Evolutionary conservation across 345 rosid species (phyloP).

Genomic region (Lepidium didymum): DNA sequence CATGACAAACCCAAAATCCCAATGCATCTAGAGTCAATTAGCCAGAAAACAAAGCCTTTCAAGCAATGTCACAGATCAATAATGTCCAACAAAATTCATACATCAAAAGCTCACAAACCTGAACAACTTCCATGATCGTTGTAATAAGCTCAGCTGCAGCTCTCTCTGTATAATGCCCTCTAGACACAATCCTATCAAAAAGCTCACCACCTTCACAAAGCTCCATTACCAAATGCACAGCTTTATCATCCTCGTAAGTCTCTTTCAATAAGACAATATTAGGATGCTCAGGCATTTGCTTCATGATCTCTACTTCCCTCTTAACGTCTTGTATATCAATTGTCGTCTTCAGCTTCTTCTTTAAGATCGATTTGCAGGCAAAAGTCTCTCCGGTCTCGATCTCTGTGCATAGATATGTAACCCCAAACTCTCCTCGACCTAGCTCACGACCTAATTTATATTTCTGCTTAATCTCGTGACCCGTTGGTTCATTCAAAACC

Average conservation of each 20-base stretch:
- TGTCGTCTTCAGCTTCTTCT: conserved; percentile 78
- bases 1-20: too few relatives aligned
- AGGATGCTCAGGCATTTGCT: conserved; percentile 61
- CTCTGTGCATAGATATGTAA: conserved; percentile 77
- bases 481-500: conserved; percentile 78
- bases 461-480: conserved; percentile 47
- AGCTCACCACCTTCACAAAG: conserved; percentile 92
- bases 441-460: conserved; percentile 81
- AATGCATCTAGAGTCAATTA: too few relatives aligned
- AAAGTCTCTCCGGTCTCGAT: conserved; percentile 42
- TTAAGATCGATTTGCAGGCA: conserved; percentile 83
- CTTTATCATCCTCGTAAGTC: conserved; percentile 78
- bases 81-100: not conserved
- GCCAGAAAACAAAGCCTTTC: not conserved
- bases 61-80: not conserved
- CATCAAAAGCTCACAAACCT: conserved; percentile 34
- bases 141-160: conserved; percentile 76
- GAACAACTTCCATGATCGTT: conserved; percentile 83
- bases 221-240: conserved; percentile 97
- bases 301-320: conserved; percentile 94
- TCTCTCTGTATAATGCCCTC: conserved; percentile 94
- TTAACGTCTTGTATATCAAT: conserved; percentile 87
- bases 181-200: conserved; percentile 82
- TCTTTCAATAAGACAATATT: conserved; percentile 65
- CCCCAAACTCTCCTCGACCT: conserved; percentile 91